Percentiles rank a stretch among this genome's conserved stretches.
Evolutionary conservation across 2,329 filamentous ascomycete genomes (phyloP).

Genomic region (Aspergillus sp.): DNA sequence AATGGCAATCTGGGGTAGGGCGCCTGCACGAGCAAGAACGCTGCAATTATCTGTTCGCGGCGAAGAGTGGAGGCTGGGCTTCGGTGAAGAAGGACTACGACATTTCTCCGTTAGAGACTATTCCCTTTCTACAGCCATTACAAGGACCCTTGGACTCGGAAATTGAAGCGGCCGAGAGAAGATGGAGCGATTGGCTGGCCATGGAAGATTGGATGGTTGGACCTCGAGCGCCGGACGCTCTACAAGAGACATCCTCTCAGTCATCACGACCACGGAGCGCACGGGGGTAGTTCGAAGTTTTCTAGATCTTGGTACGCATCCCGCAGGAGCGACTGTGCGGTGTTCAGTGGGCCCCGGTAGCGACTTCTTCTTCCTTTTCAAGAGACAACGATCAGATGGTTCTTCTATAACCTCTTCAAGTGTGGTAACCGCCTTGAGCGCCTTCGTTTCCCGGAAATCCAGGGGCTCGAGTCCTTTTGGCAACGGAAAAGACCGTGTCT

Average conservation of each 20-base stretch:
- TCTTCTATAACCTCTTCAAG: slow-evolving; percentile 4
- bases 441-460: background rate
- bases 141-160: slow-evolving; percentile 76
- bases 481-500: background rate
- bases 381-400: slow-evolving; percentile 22
- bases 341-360: slow-evolving; percentile 20
- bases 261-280: slow-evolving; percentile 38
- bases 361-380: slow-evolving; percentile 13
- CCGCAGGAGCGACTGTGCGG: slow-evolving; percentile 17
- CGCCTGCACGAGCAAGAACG: slow-evolving; percentile 86
- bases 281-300: slow-evolving; percentile 28
- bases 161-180: slow-evolving; percentile 78
- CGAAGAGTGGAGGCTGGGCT: slow-evolving; percentile 89
- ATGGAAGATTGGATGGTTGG: slow-evolving; percentile 99
- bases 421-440: slow-evolving; percentile 1
- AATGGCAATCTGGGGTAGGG: slow-evolving; percentile 81
- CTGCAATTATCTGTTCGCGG: slow-evolving; percentile 91
- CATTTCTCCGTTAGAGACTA: slow-evolving; percentile 77
- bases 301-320: slow-evolving; percentile 16
- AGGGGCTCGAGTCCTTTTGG: background rate
- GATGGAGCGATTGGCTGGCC: slow-evolving; percentile 92
- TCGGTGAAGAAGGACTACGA: slow-evolving; percentile 91
- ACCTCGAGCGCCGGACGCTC: slow-evolving; percentile 66
- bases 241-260: slow-evolving; percentile 44
- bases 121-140: slow-evolving; percentile 87